Evolutionary conservation across 1,284 basidiomycete genomes (phyloP).

Genomic region (Tylopilus microsporus): DNA sequence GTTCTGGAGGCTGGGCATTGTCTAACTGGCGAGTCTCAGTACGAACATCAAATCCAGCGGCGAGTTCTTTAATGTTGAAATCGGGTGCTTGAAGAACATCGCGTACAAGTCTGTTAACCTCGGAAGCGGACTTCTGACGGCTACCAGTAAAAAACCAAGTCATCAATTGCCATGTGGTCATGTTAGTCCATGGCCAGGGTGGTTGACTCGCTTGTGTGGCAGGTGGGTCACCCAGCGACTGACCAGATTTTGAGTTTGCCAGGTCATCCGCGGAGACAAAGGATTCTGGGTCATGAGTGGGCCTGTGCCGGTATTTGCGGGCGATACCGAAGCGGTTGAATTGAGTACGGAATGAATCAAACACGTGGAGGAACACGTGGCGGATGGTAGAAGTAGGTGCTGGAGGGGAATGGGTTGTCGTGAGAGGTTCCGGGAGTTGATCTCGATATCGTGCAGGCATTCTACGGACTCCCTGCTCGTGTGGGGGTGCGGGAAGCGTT

Average conservation of each 20-base stretch:
- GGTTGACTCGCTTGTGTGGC: neutral
- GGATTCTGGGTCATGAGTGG: neutral
- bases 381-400: neutral
- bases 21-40: neutral
- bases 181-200: constrained; percentile 1
- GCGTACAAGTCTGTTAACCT: neutral
- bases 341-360: neutral
- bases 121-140: neutral
- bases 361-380: neutral
- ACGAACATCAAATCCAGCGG: neutral
- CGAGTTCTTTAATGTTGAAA: neutral
- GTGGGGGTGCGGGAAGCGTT: no score
- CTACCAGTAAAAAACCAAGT: neutral
- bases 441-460: neutral
- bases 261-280: neutral
- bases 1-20: neutral
- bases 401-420: neutral
- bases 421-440: neutral
- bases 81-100: neutral
- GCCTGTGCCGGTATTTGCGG: neutral
- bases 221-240: no score
- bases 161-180: constrained; percentile 1
- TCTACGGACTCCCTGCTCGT: no score
- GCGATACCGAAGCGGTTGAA: neutral
- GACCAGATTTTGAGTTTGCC: neutral